Evolutionary conservation across 345 rosid genomes (phyloP).

Genomic region (Salix viminalis): DNA sequence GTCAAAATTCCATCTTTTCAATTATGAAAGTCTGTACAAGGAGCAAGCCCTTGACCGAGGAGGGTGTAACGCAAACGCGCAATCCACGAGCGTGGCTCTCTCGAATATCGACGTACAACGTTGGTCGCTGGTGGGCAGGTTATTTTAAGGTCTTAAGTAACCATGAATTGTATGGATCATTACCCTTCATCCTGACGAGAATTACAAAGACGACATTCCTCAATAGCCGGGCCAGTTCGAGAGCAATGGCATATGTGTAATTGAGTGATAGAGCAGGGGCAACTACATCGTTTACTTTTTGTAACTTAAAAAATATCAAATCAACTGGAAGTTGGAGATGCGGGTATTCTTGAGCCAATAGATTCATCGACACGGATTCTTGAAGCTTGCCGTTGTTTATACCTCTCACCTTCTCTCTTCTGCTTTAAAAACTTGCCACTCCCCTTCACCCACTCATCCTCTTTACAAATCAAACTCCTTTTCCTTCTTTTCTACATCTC

Average conservation of each 20-base stretch:
- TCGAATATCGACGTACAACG: constrained; percentile 8
- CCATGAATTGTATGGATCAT: too few species aligned
- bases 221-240: neutral
- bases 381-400: constrained; percentile 31
- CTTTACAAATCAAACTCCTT: neutral
- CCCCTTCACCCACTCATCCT: constrained; percentile 4
- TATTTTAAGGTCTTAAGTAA: neutral
- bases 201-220: neutral
- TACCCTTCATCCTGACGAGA: neutral
- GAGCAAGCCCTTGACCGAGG: neutral
- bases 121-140: constrained; percentile 18
- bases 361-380: constrained; percentile 37
- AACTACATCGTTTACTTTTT: neutral
- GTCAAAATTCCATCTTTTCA: neutral
- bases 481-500: neutral
- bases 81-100: constrained; percentile 32
- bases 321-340: constrained; percentile 3
- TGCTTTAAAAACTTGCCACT: constrained; percentile 20
- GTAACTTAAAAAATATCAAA: neutral
- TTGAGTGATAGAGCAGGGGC: neutral
- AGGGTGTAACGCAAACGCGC: constrained; percentile 41
- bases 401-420: neutral
- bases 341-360: constrained; percentile 38
- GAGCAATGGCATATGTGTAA: constrained; percentile 7
- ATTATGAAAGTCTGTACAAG: neutral